Base-by-base conservation (phyloP, 2,329 filamentous ascomycete genomes). In the Knoxdaviesia proteae region DNA sequence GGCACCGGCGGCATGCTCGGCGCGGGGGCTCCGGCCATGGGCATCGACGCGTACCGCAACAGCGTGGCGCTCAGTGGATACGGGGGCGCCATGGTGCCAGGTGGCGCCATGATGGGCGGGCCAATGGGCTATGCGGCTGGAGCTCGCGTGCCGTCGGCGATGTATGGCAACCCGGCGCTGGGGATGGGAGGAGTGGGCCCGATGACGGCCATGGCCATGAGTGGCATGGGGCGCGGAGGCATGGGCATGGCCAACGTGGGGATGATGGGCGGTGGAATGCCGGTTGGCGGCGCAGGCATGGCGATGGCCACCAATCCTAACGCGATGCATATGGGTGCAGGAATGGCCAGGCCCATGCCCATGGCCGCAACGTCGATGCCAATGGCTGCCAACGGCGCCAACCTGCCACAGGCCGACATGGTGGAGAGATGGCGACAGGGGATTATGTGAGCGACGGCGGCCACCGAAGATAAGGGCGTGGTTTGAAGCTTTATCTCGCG, bases 351-450 rank as follows among this genome's bases (percentile, higher is more conserved):
- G 37, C 7, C 42, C 20, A 20, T 20, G 20, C 20, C 20, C 20
- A 20, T 20, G 20, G 20, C 20, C 20, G 20, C 20, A 20, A 20
- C 20, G 20, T 20, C 50, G 6, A 46, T 51, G 8, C 46, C 42
- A 37, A 46, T 46, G 44, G 40, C 46, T 6, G 37, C 34, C 31
- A 51, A 49, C n/a, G 41, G 45, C 6, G 52, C 46, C 30, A 51
- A 55, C 3, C 47, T 55, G 47, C 20, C 20, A 20, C 45, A 44
- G 40, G 36, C 43, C 9, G 60, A 61, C 40, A 54, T 58, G 34
- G 60, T 63, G 6, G 61, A 65, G 46, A 56, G 59, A 43, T 65
- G 62, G 62, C 55, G 62, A 38, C 61, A 63, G 42, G 54, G 61
- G 40, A 56, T 65, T 11, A 53, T 53, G 44, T 43, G 20, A 20